These are phyloP conservation scores for Wallacemonas rigidus DNA, from an alignment of 208 protist genomes.

Conservation along the genomic window DNA sequence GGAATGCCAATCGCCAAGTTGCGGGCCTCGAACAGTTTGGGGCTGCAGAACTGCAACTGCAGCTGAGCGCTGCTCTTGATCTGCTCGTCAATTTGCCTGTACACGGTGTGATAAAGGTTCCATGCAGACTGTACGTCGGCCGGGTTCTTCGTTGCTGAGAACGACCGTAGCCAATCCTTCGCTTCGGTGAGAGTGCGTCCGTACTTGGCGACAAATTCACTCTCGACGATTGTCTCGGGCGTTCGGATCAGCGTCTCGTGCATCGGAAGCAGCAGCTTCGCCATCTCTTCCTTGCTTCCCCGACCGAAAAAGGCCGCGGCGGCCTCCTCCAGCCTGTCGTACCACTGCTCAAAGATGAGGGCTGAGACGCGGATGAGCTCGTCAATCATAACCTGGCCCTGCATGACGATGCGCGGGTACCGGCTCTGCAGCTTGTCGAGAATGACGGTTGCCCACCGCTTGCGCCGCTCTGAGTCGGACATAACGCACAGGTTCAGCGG, in stretches of 20 bases:
- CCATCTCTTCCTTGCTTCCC: conserved; percentile 84
- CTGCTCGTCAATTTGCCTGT: conserved; percentile 76
- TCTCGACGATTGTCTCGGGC: conserved; percentile 94
- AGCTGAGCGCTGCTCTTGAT: conserved; percentile 59
- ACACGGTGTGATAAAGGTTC: conserved; percentile 86
- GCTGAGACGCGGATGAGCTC: conserved; percentile 98
- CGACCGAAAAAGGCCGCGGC: conserved; percentile 95
- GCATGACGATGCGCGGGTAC: conserved; percentile 81
- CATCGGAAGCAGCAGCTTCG: conserved; percentile 88
- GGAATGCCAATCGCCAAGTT: conserved; percentile 81
- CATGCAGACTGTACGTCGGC: conserved; percentile 83
- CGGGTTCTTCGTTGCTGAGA: conserved; percentile 49
- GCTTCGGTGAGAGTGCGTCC: conserved; percentile 63
- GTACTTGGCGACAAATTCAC: conserved; percentile 90
- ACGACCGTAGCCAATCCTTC: conserved; percentile 69
- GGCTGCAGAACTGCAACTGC: conserved; percentile 77
- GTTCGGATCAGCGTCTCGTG: conserved; percentile 94
- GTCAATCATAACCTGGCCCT: conserved; percentile 94
- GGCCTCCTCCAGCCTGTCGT: conserved; percentile 95
- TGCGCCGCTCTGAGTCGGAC: conserved; percentile 76
- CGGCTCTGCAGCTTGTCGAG: conserved; percentile 65
- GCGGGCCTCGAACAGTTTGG: conserved; percentile 78
- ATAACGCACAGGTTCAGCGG: conserved; percentile 97
- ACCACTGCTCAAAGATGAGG: conserved; percentile 95
- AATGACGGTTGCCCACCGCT: conserved; percentile 71